Evolutionary conservation across 306 rosid species (phyloP), one percentile per base, ranked within the genome.

Genomic region (Vigna trinervia): DNA sequence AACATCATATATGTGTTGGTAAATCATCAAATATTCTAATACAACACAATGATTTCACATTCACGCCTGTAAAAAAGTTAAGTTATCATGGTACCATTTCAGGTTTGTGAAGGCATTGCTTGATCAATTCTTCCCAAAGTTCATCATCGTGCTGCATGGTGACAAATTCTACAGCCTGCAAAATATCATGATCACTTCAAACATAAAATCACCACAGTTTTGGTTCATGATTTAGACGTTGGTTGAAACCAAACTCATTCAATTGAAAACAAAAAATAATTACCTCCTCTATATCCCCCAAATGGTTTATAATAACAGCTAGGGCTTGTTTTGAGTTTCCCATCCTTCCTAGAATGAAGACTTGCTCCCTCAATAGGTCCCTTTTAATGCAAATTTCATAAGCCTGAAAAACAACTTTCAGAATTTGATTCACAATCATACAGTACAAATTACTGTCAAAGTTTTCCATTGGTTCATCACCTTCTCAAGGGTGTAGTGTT

Each of bases 231-330:
- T 38, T 73, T 26, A 57, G 71, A 78, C 52, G 69, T 65, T 62
- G 12, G 48, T 59, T 70, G 59, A 30, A 79, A 59, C 38, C 62
- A 70, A 79, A 66, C 77, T 46, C 56, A 22, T 80, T 83, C 82
- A 71, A 47, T 46, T 28, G 50, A 58, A 79, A 67, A 81, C 28
- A 70, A 73, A 82, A 14, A 73, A 15, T 57, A 73, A 15, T 61
- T 89, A 92, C 99, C 97, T 95, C 99, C 84, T 88, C 91, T 45
- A 95, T 92, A 84, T 95, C 97, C 71, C 97, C 97, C 78, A 95
- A 81, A 41, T 90, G 86, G 82, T 90, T 87, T 68, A 95, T 95
- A 85, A 90, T 91, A 71, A 95, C 82, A 43, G 94, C 84, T 47
- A 95, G 90, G 62, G 97, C 99, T 87, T 90, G 88, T 77, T 89